Conservation (phyloP, 2,329 filamentous ascomycete species). For the Fusarium tupiense region DNA sequence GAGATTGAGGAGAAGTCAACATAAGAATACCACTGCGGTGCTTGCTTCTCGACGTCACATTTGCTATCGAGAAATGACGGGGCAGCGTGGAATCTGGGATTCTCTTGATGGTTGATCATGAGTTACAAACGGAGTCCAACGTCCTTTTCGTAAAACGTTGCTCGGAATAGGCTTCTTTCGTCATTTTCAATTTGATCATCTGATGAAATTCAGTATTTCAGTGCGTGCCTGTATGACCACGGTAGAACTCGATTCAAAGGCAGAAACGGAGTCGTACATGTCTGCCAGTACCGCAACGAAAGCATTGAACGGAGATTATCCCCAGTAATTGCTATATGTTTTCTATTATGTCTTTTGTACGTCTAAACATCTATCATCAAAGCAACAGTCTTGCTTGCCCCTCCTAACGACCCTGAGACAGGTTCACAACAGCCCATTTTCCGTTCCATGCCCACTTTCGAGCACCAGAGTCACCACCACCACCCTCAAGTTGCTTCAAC, state of each 20-base stretch:
- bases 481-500: constrained; percentile 72
- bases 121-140: too few species aligned
- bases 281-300: too few species aligned
- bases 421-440: constrained; percentile 91
- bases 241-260: too few species aligned
- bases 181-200: not conserved
- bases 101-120: not conserved
- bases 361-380: constrained; percentile 28
- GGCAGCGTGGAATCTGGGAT: not conserved
- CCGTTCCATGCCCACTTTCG: constrained; percentile 95
- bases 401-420: constrained; percentile 48
- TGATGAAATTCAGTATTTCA: not conserved
- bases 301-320: not conserved
- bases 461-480: constrained; percentile 74
- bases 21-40: not conserved
- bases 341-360: constrained; percentile 10
- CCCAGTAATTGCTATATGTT: not conserved
- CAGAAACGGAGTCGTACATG: too few species aligned
- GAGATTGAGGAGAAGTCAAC: not conserved
- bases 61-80: too few species aligned
- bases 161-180: not conserved
- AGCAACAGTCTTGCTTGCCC: not conserved
- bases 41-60: too few species aligned
- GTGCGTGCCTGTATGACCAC: not conserved
- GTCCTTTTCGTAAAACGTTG: too few species aligned